Conservation (phyloP, 345 rosid genomes). For the Populus nigra region DNA sequence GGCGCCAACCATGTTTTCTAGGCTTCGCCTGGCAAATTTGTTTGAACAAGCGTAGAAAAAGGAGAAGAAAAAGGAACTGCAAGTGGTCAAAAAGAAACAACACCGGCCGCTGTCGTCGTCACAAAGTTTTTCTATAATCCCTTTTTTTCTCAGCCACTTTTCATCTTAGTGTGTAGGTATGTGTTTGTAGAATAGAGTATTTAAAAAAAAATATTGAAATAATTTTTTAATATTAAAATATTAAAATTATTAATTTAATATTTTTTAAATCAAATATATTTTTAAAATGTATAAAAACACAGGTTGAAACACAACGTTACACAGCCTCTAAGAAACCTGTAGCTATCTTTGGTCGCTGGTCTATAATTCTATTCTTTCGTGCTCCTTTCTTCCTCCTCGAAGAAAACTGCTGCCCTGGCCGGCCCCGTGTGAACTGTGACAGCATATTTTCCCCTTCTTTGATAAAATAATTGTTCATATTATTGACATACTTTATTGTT, state of each 20-base stretch:
- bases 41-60: background rate
- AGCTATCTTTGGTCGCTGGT: background rate
- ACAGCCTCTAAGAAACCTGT: background rate
- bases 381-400: background rate
- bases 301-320: too few species aligned
- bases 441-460: background rate
- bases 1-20: background rate
- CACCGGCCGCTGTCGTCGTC: conserved; percentile 17
- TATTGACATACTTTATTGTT: background rate
- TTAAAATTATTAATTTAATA: too few species aligned
- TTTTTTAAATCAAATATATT: too few species aligned
- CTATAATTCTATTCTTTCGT: background rate
- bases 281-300: too few species aligned
- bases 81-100: conserved; percentile 31
- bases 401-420: background rate
- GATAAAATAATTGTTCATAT: background rate
- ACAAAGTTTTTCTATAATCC: conserved; percentile 5
- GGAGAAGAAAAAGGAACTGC: conserved; percentile 12
- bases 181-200: too few species aligned
- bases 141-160: background rate
- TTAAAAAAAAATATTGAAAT: too few species aligned
- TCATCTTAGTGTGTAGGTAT: background rate
- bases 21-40: background rate
- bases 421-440: background rate
- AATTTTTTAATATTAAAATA: too few species aligned